These are phyloP conservation scores for Nemania sp. DNA, from an alignment of 2,329 filamentous ascomycete species.

Conservation along the genomic window DNA sequence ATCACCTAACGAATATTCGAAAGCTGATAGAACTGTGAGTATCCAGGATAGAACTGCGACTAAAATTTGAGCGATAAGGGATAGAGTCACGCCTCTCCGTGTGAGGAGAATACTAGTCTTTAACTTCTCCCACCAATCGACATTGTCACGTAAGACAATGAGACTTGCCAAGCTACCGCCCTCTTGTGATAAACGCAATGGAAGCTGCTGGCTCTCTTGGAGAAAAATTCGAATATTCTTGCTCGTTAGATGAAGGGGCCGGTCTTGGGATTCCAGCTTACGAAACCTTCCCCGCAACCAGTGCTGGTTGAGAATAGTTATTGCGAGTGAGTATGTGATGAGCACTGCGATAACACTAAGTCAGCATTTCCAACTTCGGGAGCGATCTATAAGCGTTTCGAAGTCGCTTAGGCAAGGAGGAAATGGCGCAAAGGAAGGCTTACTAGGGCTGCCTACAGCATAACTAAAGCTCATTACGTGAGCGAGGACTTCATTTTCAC, in stretches of 20 bases:
- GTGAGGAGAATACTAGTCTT: slow-evolving; percentile 30
- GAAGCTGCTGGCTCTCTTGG: slow-evolving; percentile 38
- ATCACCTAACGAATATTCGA: slow-evolving; percentile 36
- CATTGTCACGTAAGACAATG: slow-evolving; percentile 35
- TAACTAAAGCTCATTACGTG: slow-evolving; percentile 41
- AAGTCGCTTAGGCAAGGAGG: background rate
- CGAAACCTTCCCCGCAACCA: slow-evolving; percentile 36
- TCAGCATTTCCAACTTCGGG: background rate
- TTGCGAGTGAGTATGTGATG: slow-evolving; percentile 41
- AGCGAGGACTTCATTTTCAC: slow-evolving; percentile 34
- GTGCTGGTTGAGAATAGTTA: slow-evolving; percentile 41
- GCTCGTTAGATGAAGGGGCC: slow-evolving; percentile 9
- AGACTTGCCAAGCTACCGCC: slow-evolving; percentile 37
- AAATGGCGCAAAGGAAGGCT: background rate
- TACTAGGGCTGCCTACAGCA: slow-evolving; percentile 38
- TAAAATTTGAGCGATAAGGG: slow-evolving; percentile 37
- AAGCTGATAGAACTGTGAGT: slow-evolving; percentile 32
- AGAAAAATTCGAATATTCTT: slow-evolving; percentile 37
- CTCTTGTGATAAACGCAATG: slow-evolving; percentile 34
- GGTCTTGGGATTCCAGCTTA: slow-evolving; percentile 26
- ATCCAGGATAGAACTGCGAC: slow-evolving; percentile 39
- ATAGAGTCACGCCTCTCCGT: slow-evolving; percentile 36
- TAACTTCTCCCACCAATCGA: slow-evolving; percentile 37
- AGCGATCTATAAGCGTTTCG: background rate
- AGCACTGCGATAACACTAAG: slow-evolving; percentile 19